Evolutionary conservation across 345 rosid species (phyloP).

Genomic region (Bretschneidera sinensis): DNA sequence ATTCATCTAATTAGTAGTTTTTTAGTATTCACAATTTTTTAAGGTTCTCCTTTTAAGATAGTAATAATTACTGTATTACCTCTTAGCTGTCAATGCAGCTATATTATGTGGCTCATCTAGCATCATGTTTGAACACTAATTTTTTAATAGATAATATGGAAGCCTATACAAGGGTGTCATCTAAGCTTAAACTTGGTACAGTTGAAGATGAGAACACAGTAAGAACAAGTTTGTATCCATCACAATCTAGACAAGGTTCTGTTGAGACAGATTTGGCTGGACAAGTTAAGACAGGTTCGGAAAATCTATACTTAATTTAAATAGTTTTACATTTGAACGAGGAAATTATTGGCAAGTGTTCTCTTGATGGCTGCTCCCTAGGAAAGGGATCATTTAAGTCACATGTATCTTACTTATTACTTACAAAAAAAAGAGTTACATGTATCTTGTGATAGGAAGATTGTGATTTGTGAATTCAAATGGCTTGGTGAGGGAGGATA

Average conservation of each 20-base stretch:
- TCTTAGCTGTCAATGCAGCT: not conserved
- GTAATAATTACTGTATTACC: too few relatives aligned
- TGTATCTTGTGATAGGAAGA: too few relatives aligned
- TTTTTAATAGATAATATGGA: conserved; percentile 70
- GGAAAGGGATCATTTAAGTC: not conserved
- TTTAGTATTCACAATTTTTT: too few relatives aligned
- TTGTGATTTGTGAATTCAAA: not conserved
- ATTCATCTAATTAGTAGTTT: too few relatives aligned
- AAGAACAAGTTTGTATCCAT: conserved; percentile 26
- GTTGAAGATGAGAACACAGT: conserved; percentile 58
- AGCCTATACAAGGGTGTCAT: conserved; percentile 54
- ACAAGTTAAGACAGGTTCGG: conserved; percentile 74
- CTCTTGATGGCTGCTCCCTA: not conserved
- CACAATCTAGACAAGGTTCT: conserved; percentile 34
- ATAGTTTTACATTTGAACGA: too few relatives aligned
- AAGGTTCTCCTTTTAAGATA: too few relatives aligned
- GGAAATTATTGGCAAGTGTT: not conserved
- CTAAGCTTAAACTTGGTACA: conserved; percentile 76
- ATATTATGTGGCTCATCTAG: conserved; percentile 2
- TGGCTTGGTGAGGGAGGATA: not conserved
- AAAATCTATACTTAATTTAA: too few relatives aligned
- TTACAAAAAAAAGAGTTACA: too few relatives aligned
- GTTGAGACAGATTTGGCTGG: conserved; percentile 48
- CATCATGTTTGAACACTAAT: conserved; percentile 8
- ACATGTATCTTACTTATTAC: not conserved